A percentile compares a stretch with the other conserved stretches of the same genome.
phyloP scores from a whole-genome alignment of 116 monocot species.

The Cymodocea nodosa region DNA sequence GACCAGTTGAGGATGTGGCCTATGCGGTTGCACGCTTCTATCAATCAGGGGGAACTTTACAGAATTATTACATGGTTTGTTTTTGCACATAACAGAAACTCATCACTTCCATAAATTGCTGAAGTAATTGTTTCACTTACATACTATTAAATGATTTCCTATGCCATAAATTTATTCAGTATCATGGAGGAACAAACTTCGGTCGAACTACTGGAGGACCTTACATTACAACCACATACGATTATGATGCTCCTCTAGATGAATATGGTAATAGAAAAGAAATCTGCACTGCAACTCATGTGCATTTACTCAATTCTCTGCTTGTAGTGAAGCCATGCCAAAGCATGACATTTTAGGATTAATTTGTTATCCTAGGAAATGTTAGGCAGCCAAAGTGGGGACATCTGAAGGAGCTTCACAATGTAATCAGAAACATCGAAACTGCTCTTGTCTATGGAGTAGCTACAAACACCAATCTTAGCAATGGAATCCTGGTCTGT shows the following conservation, averaged over 20 bases:
- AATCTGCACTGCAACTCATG: neutral
- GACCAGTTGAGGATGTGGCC: conserved; percentile 55
- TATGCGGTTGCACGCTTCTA: conserved; percentile 54
- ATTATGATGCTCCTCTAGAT: conserved; percentile 73
- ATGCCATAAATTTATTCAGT: conserved; percentile 11
- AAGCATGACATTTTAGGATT: neutral
- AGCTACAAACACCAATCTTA: neutral
- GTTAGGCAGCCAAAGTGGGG: conserved; percentile 58
- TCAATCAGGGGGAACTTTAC: conserved; percentile 29
- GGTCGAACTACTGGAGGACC: conserved; percentile 54
- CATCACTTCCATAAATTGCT: too few species aligned
- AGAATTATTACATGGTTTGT: conserved; percentile 62
- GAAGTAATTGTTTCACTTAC: too few species aligned
- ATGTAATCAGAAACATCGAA: conserved; percentile 27
- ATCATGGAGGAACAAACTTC: conserved; percentile 72
- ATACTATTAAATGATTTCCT: too few species aligned
- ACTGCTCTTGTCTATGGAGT: conserved; percentile 27
- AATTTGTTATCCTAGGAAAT: conserved; percentile 21
- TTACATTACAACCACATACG: conserved; percentile 52
- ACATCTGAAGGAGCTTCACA: conserved; percentile 52
- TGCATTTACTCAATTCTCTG: neutral
- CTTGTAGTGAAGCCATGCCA: neutral
- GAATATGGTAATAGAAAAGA: conserved; percentile 39
- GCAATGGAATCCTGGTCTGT: conserved; percentile 10
- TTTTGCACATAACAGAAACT: too few species aligned